Conservation (phyloP, 2,329 filamentous ascomycete species). For the Biscogniauxia mediterranea region DNA sequence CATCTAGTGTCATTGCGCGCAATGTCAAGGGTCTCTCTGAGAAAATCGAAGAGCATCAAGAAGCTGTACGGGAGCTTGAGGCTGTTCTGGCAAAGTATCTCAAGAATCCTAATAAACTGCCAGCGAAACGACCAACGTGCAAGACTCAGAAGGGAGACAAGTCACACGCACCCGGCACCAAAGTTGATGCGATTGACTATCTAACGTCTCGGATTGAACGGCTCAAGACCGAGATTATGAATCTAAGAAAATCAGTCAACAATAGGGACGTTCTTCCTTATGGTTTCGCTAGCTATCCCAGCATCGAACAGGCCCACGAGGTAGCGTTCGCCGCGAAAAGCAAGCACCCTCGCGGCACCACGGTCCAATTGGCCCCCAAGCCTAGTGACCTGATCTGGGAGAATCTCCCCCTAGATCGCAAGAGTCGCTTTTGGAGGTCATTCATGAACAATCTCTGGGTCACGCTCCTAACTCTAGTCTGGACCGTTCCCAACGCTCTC, state of each 20-base stretch:
- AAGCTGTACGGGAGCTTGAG: conserved; percentile 76
- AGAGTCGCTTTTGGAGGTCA: conserved; percentile 65
- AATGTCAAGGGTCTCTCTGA: conserved; percentile 86
- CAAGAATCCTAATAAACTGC: conserved; percentile 77
- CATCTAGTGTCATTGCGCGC: conserved; percentile 65
- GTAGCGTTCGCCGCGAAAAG: conserved; percentile 77
- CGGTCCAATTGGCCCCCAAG: conserved; percentile 72
- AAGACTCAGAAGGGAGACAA: conserved; percentile 75
- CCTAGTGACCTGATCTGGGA: conserved; percentile 93
- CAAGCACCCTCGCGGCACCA: conserved; percentile 75
- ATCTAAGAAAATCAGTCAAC: conserved; percentile 76
- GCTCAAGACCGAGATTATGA: conserved; percentile 77
- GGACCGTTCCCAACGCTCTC: conserved; percentile 86
- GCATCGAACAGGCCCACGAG: conserved; percentile 79
- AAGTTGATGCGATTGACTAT: conserved; percentile 91
- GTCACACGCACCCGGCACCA: conserved; percentile 60
- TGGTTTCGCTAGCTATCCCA: conserved; percentile 87
- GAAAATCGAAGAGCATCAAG: conserved; percentile 77
- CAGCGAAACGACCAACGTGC: conserved; percentile 71
- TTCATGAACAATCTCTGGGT: conserved; percentile 64
- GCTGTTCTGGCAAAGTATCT: conserved; percentile 80
- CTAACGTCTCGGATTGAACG: conserved; percentile 77
- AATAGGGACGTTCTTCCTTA: conserved; percentile 85
- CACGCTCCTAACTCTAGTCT: conserved; percentile 69
- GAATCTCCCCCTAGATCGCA: conserved; percentile 53